Base-by-base conservation (phyloP, 2,329 filamentous ascomycete genomes). In the Hymenoscyphus linearis region DNA sequence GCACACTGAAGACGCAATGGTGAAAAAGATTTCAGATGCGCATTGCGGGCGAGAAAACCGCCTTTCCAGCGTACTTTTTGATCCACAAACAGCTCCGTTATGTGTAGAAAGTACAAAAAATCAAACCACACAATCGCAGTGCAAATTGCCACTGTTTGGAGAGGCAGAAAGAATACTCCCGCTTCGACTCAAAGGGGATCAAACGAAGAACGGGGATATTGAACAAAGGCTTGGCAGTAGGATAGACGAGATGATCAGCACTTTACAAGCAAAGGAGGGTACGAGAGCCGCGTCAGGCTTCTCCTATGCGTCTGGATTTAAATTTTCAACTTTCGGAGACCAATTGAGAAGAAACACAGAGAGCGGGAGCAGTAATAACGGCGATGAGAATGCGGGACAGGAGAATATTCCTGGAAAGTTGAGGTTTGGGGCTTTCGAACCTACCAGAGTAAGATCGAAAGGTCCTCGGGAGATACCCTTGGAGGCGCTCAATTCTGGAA, bases 321-420 rank as follows among this genome's bases (percentile, higher is more conserved):
- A 47, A 16, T 57, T 60, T 37, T 31, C 54, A 26, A 34, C 47
- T 2, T 60, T 57, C 26, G 55, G 40, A 50, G 25, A 55, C 4
- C 40, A 60, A 26, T 12, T 59, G 22, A 27, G 35, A 26, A 14
- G 26, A 47, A 50, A 50, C 18, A 50, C 18, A 10, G 44, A 50
- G 4, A 50, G 44, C 18, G 44, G 22, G 44, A 50, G 44, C n/a
- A 50, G 44, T 10, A 50, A 50, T 25, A 50, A n/a, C n/a, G 44
- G 44, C 22, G 44, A 50, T 50, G 44, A 50, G 10, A 50, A 50
- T 22, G 12, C 44, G 7, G 22, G 44, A 3, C 18, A 3, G 18
- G 44, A 25, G 44, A 50, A 50, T 25, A 5, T 7, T 44, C 40
- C 4, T 22, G 31, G 31, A 7, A 31, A 31, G 6, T 25, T 50